Conservation (phyloP, 2,329 filamentous ascomycete genomes). For the Sporothrix euskadiensis region DNA sequence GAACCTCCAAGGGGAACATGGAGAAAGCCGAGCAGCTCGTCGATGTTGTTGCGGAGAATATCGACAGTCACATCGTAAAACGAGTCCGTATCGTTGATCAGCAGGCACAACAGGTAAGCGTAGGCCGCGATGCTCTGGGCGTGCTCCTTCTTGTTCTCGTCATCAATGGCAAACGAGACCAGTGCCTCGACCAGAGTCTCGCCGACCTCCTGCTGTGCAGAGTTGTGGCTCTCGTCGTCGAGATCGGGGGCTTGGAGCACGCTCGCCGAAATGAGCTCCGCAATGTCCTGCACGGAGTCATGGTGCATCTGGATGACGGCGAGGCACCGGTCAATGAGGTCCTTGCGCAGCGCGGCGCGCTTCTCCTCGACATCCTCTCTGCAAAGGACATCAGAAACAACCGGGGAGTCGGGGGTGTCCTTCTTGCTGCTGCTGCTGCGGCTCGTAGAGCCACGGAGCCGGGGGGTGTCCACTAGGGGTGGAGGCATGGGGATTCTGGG, state of each 20-base stretch:
- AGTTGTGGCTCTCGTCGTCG: constrained; percentile 45
- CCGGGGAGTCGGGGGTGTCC: constrained; percentile 32
- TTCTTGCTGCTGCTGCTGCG: background rate
- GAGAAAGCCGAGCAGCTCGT: constrained; percentile 75
- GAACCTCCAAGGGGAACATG: constrained; percentile 66
- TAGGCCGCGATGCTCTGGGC: constrained; percentile 74
- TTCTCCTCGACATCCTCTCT: constrained; percentile 79
- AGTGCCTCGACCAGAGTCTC: constrained; percentile 81
- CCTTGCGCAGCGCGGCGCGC: constrained; percentile 69
- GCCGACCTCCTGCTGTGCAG: constrained; percentile 68
- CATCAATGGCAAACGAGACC: constrained; percentile 64
- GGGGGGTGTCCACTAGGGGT: background rate
- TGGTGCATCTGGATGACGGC: constrained; percentile 88
- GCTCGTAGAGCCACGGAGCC: background rate
- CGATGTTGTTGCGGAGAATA: constrained; percentile 74
- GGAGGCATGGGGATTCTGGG: constrained; percentile 5
- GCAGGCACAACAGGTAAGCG: constrained; percentile 84
- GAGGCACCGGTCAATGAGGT: constrained; percentile 84
- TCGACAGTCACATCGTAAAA: constrained; percentile 79
- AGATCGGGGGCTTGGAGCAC: constrained; percentile 55
- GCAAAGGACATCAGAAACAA: constrained; percentile 42
- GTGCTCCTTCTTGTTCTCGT: constrained; percentile 65
- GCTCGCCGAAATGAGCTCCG: constrained; percentile 79
- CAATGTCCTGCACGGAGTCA: constrained; percentile 84
- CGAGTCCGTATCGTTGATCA: constrained; percentile 72